These are phyloP conservation scores for Pyrenochaeta sp. DNA, from an alignment of 2,329 filamentous ascomycete species.

Conservation along the genomic window DNA sequence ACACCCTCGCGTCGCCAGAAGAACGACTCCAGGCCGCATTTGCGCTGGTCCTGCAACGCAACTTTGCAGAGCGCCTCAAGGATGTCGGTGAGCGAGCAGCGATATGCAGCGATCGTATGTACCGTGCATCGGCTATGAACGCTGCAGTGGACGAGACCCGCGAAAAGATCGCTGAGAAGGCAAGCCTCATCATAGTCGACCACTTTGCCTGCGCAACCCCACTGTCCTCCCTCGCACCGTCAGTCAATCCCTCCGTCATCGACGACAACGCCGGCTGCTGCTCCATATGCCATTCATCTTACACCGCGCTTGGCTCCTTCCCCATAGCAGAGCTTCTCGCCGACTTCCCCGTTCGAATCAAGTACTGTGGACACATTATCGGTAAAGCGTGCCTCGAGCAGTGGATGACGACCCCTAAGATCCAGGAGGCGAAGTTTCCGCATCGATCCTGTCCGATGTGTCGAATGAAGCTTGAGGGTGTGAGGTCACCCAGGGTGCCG, in stretches of 20 bases:
- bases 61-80: conserved; percentile 14
- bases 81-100: conserved; percentile 5
- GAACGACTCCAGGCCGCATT: conserved; percentile 19
- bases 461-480: conserved; percentile 25
- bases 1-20: conserved; percentile 3
- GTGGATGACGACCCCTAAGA: conserved; percentile 34
- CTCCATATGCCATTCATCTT: conserved; percentile 32
- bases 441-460: conserved; percentile 32
- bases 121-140: neutral
- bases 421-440: conserved; percentile 29
- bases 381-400: conserved; percentile 33
- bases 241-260: neutral
- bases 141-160: conserved; percentile 4
- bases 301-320: conserved; percentile 19
- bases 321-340: conserved; percentile 19
- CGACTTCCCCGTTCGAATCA: conserved; percentile 36
- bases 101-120: conserved; percentile 5
- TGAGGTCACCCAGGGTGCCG: conserved; percentile 3
- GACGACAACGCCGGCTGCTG: conserved; percentile 22
- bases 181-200: conserved; percentile 14
- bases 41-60: conserved; percentile 19
- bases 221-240: conserved; percentile 8
- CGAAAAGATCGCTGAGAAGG: conserved; percentile 7
- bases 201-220: conserved; percentile 33
- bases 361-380: conserved; percentile 35